phyloP scores from a whole-genome alignment of 176 grass and related monocot species.

The Musa beccarii region DNA sequence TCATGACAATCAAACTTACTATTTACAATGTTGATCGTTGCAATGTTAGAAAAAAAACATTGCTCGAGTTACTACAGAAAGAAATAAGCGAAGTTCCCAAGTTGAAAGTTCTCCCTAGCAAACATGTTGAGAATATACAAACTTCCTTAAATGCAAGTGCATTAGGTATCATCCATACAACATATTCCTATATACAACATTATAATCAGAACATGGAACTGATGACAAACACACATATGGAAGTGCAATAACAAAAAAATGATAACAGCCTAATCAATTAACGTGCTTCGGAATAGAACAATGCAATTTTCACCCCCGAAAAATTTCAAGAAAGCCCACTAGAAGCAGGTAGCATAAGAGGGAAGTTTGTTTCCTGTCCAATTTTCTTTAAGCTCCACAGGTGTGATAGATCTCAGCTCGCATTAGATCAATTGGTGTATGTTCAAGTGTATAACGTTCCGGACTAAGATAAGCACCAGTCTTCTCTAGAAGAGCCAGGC shows the following conservation, averaged over 20 bases:
- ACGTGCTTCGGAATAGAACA: background rate
- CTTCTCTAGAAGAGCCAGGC: conserved; percentile 55
- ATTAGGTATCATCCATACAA: background rate
- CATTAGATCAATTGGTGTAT: conserved; percentile 69
- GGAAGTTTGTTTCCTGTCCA: background rate
- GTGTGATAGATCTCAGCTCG: conserved; percentile 81
- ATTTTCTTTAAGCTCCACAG: conserved; percentile 41
- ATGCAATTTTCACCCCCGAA: background rate
- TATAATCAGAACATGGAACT: background rate
- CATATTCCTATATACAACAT: background rate
- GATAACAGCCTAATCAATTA: too few species aligned
- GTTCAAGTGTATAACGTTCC: conserved; percentile 69
- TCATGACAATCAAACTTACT: background rate
- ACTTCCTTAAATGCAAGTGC: background rate
- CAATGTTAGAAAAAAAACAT: background rate
- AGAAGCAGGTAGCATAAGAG: background rate
- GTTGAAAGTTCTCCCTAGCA: background rate
- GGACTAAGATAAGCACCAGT: conserved; percentile 69
- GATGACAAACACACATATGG: background rate
- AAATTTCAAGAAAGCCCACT: background rate
- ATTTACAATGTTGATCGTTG: background rate
- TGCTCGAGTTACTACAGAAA: background rate
- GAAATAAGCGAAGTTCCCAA: background rate
- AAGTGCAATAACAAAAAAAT: too few species aligned
- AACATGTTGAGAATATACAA: background rate